Base-by-base conservation (phyloP, 2,329 filamentous ascomycete species). In the Podosphaera fusca region DNA sequence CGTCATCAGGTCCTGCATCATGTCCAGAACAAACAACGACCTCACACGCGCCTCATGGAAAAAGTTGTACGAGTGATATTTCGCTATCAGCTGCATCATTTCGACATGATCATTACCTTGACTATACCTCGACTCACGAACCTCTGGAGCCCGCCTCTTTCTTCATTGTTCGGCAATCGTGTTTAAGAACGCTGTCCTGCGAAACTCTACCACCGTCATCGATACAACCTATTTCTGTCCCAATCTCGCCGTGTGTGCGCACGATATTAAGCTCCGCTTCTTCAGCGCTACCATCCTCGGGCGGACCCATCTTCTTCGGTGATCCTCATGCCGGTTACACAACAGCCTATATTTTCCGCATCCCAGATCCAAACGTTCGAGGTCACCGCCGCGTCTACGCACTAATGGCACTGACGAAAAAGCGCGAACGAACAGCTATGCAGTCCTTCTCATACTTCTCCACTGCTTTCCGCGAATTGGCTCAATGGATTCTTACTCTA, bases 351-450 rank as follows among this genome's bases (percentile, higher is more conserved):
- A 81, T 84, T 61, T 84, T 84, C 64, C 80, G 81, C 33, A 81
- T 84, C 47, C 77, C 80, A 5, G 81, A 84, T 64, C 72, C 82
- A 40, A 80, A 82, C 60, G 81, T 81, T 12, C 77, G 81, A 10
- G 81, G 81, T 3, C 78, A 82, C 62, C 80, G 81, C 67, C 75
- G 81, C n/a, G 77, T 83, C 10, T 84, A 84, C 64, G 81, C 81
- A 9, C 79, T 84, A 59, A 68, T 84, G 58, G 79, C 80, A 1
- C 73, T 84, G 52, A 81, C 75, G 66, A 82, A 79, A 9, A 78
- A 83, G 67, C 77, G 77, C 55, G 80, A 84, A 67, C 74, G 78
- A 12, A 69, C 79, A 12, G 79, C 79, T 50, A 81, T 84, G 76
- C 80, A 81, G 66, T 75, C 78, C 0, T 84, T 83, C 64, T 75